These are phyloP conservation scores for Fusarium sp. DNA, from an alignment of 2,329 filamentous ascomycete species.

Conservation along the genomic window DNA sequence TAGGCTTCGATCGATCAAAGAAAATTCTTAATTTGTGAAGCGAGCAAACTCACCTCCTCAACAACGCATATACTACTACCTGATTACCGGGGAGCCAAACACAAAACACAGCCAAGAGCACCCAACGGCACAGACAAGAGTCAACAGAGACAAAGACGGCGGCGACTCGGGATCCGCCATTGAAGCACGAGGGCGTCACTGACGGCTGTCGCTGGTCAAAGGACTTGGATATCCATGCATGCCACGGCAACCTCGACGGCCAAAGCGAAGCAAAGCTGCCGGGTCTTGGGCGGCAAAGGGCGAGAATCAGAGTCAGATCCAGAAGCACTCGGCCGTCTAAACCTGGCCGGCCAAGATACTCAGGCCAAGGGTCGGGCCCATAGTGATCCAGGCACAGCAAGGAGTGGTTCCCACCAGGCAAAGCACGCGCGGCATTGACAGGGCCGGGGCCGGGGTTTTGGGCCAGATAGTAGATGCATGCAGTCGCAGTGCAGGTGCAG, in stretches of 20 bases:
- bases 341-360: slow-evolving; percentile 26
- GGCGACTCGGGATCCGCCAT: slow-evolving; percentile 35
- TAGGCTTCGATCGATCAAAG: not conserved
- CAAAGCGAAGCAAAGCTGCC: slow-evolving; percentile 25
- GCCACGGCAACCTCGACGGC: slow-evolving; percentile 22
- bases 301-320: slow-evolving; percentile 9
- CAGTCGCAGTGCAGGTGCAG: slow-evolving; percentile 9
- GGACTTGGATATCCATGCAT: slow-evolving; percentile 10
- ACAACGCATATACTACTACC: not conserved
- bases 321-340: slow-evolving; percentile 19
- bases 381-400: slow-evolving; percentile 32
- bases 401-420: slow-evolving; percentile 12
- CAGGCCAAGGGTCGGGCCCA: slow-evolving; percentile 15
- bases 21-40: not conserved
- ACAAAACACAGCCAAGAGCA: slow-evolving; percentile 11
- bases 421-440: slow-evolving; percentile 35
- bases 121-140: not conserved
- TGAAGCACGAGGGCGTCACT: slow-evolving; percentile 31
- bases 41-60: not conserved
- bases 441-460: slow-evolving; percentile 19
- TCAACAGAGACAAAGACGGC: slow-evolving; percentile 18
- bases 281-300: slow-evolving; percentile 21
- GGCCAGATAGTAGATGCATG: slow-evolving; percentile 22
- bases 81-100: slow-evolving; percentile 5
- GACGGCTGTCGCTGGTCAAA: slow-evolving; percentile 8